Evolutionary conservation across 257 asterid species (phyloP).

Genomic region (Penstemon davidsonii): DNA sequence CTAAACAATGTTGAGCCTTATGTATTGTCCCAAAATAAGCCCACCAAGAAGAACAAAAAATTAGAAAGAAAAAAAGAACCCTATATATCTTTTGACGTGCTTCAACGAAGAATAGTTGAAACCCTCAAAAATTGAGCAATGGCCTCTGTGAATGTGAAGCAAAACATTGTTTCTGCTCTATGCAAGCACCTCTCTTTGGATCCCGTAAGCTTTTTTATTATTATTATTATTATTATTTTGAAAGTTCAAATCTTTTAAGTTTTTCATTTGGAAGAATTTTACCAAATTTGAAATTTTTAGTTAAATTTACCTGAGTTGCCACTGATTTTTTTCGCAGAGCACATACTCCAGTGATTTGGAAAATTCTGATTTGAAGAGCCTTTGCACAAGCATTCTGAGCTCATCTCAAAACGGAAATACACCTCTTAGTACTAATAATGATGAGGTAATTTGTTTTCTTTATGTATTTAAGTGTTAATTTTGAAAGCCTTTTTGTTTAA

Average conservation of each 20-base stretch:
- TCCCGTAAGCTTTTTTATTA: conserved; percentile 41
- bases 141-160: conserved; percentile 50
- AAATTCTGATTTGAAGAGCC: conserved; percentile 48
- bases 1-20: not conserved
- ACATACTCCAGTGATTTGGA: conserved; percentile 32
- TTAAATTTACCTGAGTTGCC: not conserved
- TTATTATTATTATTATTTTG: not conserved
- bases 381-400: conserved; percentile 45
- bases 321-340: conserved; percentile 41
- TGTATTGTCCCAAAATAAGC: not conserved
- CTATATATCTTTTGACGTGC: conserved; percentile 9
- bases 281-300: not conserved
- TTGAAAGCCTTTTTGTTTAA: conserved; percentile 10
- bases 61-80: conserved; percentile 13
- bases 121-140: conserved; percentile 29
- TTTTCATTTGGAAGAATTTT: not conserved
- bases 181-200: conserved; percentile 52
- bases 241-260: not conserved
- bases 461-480: not conserved
- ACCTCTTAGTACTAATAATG: conserved; percentile 20
- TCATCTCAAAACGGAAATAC: conserved; percentile 43
- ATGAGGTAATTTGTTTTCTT: conserved; percentile 46
- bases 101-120: conserved; percentile 2
- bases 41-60: not conserved
- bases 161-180: conserved; percentile 50